phyloP scores from a whole-genome alignment of 768 basidiomycete species.

The Nidularia sp. region DNA sequence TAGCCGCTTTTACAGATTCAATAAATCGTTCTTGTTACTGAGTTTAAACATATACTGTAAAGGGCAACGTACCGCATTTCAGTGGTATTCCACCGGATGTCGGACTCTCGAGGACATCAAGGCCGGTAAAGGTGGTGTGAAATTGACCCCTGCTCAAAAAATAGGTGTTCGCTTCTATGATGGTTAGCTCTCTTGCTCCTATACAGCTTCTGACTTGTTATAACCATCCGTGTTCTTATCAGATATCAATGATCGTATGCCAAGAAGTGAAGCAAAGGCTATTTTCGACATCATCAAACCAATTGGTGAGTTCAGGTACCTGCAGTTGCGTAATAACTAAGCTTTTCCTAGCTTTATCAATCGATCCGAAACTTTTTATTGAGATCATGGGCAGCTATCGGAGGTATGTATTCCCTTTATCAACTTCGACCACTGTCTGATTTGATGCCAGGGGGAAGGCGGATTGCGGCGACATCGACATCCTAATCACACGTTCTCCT shows the following conservation, averaged over 20 bases:
- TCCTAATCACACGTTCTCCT: constrained; percentile 75
- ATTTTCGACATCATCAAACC: constrained; percentile 73
- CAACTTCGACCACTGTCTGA: neutral
- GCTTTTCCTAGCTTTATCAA: constrained; percentile 46
- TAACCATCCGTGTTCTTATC: neutral
- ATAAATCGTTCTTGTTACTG: too few relatives aligned
- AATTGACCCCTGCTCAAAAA: constrained; percentile 53
- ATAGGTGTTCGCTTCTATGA: constrained; percentile 71
- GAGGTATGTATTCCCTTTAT: constrained; percentile 35
- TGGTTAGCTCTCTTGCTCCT: constrained; percentile 33
- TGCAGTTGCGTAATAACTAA: neutral
- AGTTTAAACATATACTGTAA: neutral
- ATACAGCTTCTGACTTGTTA: neutral
- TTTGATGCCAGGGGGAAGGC: constrained; percentile 58
- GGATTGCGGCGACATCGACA: constrained; percentile 89
- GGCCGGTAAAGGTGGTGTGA: constrained; percentile 56
- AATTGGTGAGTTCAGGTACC: constrained; percentile 43
- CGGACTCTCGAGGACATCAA: constrained; percentile 74
- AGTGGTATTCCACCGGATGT: constrained; percentile 76
- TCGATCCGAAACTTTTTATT: constrained; percentile 70
- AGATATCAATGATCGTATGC: constrained; percentile 87
- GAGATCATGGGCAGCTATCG: constrained; percentile 93
- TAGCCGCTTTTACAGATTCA: too few relatives aligned
- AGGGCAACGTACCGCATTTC: constrained; percentile 64
- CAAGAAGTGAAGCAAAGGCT: constrained; percentile 69